These are phyloP conservation scores for Dorcoceras hygrometricum DNA, from an alignment of 257 asterid species.

Conservation along the genomic window DNA sequence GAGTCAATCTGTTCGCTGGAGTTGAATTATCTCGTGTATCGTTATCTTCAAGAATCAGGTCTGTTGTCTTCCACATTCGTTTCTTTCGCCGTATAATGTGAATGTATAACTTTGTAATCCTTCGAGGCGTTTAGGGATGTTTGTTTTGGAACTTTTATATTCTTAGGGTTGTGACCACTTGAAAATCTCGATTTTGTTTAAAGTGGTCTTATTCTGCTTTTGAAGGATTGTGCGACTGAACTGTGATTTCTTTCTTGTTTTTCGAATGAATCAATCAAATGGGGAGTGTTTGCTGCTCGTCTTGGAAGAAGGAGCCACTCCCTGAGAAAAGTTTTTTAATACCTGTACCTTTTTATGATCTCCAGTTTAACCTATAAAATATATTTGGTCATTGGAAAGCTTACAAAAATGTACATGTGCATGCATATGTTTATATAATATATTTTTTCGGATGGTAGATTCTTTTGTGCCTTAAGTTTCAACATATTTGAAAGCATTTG, in stretches of 20 bases:
- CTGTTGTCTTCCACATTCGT: neutral
- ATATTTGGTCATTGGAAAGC: neutral
- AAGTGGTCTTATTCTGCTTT: neutral
- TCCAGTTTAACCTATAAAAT: neutral
- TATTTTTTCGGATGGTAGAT: neutral
- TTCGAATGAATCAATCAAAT: neutral
- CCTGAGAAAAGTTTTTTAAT: neutral
- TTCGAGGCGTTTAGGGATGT: neutral
- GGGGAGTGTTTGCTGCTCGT: neutral
- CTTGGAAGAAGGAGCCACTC: conserved; percentile 4
- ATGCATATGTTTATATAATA: too few species aligned
- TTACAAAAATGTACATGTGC: neutral
- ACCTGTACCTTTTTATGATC: neutral
- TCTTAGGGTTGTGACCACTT: neutral
- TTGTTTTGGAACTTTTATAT: neutral
- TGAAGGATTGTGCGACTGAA: neutral
- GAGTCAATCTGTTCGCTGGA: conserved; percentile 34
- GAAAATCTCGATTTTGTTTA: neutral
- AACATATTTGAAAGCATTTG: neutral
- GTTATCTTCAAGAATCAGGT: conserved; percentile 56
- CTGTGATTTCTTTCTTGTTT: neutral
- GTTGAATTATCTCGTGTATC: conserved; percentile 39
- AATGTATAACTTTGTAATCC: too few species aligned
- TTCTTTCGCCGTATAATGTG: neutral
- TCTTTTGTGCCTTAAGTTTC: neutral